Conservation (phyloP, 352 stramenopile genomes). For the Phytophthora niederhauseri region DNA sequence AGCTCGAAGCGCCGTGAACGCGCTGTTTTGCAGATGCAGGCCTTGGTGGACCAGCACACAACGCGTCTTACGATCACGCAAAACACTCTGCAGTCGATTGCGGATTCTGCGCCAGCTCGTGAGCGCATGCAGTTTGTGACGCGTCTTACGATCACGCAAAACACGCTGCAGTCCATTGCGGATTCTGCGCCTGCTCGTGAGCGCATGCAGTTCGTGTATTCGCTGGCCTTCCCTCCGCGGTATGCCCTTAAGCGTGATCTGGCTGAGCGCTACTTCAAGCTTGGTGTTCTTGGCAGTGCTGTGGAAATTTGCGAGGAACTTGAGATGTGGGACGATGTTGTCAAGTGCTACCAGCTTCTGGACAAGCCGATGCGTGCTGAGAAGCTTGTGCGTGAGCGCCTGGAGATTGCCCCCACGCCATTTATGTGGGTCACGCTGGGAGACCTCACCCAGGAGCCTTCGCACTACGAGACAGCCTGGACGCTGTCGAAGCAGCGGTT, state of each 20-base stretch:
- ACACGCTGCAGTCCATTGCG: slow-evolving; percentile 81
- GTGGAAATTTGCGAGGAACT: slow-evolving; percentile 95
- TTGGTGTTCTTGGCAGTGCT: slow-evolving; percentile 89
- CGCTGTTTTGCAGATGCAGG: slow-evolving; percentile 96
- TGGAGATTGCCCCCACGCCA: slow-evolving; percentile 88
- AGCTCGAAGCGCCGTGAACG: slow-evolving; percentile 92
- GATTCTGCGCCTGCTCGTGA: slow-evolving; percentile 92
- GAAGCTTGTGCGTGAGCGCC: slow-evolving; percentile 87
- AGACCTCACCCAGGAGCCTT: slow-evolving; percentile 91
- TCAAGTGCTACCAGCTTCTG: slow-evolving; percentile 95
- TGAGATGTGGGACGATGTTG: slow-evolving; percentile 96
- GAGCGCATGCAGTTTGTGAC: no score
- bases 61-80: slow-evolving; percentile 94
- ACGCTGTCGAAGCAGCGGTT: slow-evolving; percentile 92
- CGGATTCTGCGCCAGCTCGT: slow-evolving; percentile 90
- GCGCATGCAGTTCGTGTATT: slow-evolving; percentile 91
- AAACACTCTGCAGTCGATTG: slow-evolving; percentile 78
- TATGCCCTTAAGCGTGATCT: slow-evolving; percentile 95
- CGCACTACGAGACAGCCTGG: slow-evolving; percentile 93
- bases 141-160: slow-evolving; percentile 92
- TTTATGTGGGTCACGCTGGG: slow-evolving; percentile 95
- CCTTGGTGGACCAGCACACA: slow-evolving; percentile 96
- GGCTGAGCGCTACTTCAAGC: slow-evolving; percentile 92
- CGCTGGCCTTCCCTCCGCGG: slow-evolving; percentile 93
- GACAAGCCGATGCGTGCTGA: slow-evolving; percentile 92